phyloP scores from a whole-genome alignment of 2,329 filamentous ascomycete species.

The Clonostachys rosea region DNA sequence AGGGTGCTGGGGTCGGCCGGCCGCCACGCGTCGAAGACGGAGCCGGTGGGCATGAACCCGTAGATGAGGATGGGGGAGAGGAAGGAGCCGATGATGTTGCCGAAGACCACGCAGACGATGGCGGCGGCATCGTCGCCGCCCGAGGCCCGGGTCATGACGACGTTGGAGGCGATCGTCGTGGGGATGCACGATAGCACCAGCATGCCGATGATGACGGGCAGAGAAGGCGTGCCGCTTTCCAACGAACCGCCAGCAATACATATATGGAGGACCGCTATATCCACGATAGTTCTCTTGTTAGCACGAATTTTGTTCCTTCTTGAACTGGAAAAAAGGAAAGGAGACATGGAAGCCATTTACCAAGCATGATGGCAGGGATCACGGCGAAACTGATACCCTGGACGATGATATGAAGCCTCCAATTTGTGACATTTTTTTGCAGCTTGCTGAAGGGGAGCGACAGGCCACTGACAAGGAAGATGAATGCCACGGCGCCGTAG shows the following conservation, averaged over 20 bases:
- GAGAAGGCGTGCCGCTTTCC: constrained; percentile 53
- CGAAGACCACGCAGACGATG: constrained; percentile 65
- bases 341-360: constrained; percentile 17
- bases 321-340: background rate
- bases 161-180: constrained; percentile 69
- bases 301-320: background rate
- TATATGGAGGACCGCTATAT: constrained; percentile 37
- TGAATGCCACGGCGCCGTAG: constrained; percentile 64
- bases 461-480: constrained; percentile 68
- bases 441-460: constrained; percentile 62
- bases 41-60: constrained; percentile 48
- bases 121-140: constrained; percentile 63
- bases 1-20: constrained; percentile 47
- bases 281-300: background rate
- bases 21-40: constrained; percentile 53
- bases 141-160: constrained; percentile 61
- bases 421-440: constrained; percentile 56
- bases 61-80: constrained; percentile 60
- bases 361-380: constrained; percentile 58
- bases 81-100: constrained; percentile 66
- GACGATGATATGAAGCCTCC: constrained; percentile 63
- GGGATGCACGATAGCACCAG: constrained; percentile 64
- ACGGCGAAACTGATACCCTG: constrained; percentile 65
- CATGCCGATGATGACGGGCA: constrained; percentile 62
- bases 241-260: constrained; percentile 39